Conservation (phyloP, 768 basidiomycete genomes). For the Chiua virens region DNA sequence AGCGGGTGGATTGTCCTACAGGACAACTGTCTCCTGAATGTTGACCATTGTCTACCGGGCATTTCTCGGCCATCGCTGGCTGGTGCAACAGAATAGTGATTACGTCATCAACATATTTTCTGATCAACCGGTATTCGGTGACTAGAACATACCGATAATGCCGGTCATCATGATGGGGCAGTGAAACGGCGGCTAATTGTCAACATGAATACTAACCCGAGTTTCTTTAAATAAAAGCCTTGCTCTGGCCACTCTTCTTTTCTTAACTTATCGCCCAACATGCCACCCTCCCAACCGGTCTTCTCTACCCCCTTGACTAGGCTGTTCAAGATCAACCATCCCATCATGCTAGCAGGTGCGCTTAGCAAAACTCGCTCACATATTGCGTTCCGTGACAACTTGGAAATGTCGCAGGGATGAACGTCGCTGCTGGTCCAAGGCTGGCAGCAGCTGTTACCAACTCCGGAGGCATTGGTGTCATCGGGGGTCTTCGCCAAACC, state of each 20-base stretch:
- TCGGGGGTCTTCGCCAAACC: constrained; percentile 76
- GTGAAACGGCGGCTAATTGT: too few species aligned
- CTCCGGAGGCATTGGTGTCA: constrained; percentile 84
- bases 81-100: not conserved
- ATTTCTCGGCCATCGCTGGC: constrained; percentile 34
- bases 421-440: constrained; percentile 81
- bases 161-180: too few species aligned
- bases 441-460: constrained; percentile 92
- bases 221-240: too few species aligned
- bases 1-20: constrained; percentile 57
- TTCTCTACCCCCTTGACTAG: constrained; percentile 75
- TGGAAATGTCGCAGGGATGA: constrained; percentile 54
- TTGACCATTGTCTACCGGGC: constrained; percentile 49
- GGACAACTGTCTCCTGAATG: constrained; percentile 50
- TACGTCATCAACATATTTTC: not conserved
- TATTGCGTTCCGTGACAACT: not conserved
- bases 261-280: constrained; percentile 26
- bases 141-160: too few species aligned
- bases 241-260: too few species aligned
- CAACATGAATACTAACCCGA: too few species aligned
- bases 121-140: too few species aligned
- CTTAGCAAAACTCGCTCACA: not conserved
- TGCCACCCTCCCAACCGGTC: constrained; percentile 65
- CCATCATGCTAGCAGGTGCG: constrained; percentile 77
- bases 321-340: constrained; percentile 77